A percentile compares a stretch with the other conserved stretches of the same genome.
phyloP scores from a whole-genome alignment of 345 rosid species.

The Aquilaria malaccensis region DNA sequence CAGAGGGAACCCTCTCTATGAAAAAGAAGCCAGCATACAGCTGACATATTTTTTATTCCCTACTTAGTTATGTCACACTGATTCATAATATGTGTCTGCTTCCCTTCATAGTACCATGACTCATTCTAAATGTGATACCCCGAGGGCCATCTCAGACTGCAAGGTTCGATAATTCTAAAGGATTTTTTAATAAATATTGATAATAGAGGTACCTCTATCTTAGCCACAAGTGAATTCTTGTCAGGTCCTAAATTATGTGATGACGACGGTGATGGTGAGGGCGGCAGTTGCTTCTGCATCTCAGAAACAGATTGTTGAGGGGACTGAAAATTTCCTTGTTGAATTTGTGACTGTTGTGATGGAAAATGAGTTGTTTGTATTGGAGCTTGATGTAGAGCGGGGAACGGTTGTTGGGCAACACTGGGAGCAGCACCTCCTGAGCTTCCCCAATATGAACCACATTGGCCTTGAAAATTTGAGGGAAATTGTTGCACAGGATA shows the following conservation, averaged over 20 bases:
- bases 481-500: slow-evolving; percentile 39
- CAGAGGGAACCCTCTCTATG: background rate
- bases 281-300: slow-evolving; percentile 25
- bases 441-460: slow-evolving; percentile 35
- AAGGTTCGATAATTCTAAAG: background rate
- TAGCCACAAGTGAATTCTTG: slow-evolving; percentile 27
- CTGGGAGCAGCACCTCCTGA: slow-evolving; percentile 28
- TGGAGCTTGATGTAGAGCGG: slow-evolving; percentile 27
- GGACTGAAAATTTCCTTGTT: slow-evolving; percentile 36
- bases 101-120: background rate
- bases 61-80: too few relatives aligned
- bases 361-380: slow-evolving; percentile 28
- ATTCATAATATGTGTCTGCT: too few relatives aligned
- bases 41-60: too few relatives aligned
- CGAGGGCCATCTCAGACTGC: background rate
- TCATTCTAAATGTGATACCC: slow-evolving; percentile 1
- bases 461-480: slow-evolving; percentile 34
- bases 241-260: slow-evolving; percentile 33
- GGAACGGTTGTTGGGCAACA: slow-evolving; percentile 31
- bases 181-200: slow-evolving; percentile 4
- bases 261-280: slow-evolving; percentile 15
- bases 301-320: slow-evolving; percentile 33
- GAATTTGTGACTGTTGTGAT: slow-evolving; percentile 26
- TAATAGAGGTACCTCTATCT: slow-evolving; percentile 26
- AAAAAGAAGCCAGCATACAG: background rate